Evolutionary conservation across 139 green algal species (phyloP), one percentile per base, ranked within the genome.

Genomic region (Chlamydomonas sp.): DNA sequence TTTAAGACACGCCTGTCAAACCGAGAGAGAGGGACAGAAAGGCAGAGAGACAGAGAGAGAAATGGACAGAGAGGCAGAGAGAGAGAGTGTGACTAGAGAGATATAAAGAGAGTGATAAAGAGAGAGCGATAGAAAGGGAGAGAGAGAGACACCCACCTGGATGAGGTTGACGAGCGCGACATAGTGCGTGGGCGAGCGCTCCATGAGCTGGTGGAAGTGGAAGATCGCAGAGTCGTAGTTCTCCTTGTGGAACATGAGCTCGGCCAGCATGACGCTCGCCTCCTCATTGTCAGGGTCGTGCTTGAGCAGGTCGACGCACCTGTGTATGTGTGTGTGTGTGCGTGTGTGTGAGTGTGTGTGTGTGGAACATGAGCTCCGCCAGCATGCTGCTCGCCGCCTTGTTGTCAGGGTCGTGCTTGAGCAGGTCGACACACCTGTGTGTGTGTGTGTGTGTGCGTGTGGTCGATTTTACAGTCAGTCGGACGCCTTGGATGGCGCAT

Each of bases 241-340:
- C 70, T 92, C 88, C 79, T 89, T 80, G 58, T 88, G 79, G 63
- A 86, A 83, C 81, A 91, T 90, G 43, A 90, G 73, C 81, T 94
- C 87, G n/a, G 85, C 87, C 66, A 94, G 75, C 81, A 94, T 90
- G 72, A 90, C 79, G 31, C 68, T 71, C 1, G 83, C 88, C 71
- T 90, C 83, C 61, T 89, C 82, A 70, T 91, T 83, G 65, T 87
- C 78, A 20, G 85, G 81, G 50, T 94, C 76, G 3, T 72, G 35
- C 49, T 86, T 76, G 61, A 94, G 82, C 39, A 94, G 73, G 16
- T 60, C 48, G 31, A 76, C 68, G 62, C 85, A 91, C 65, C 54
- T 64, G 54, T 26, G n/a, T n/a, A n/a, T n/a, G n/a, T n/a, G n/a
- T n/a, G n/a, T n/a, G n/a, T 10, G 43, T 50, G 43, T 50, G 10